Conservation (phyloP, 352 stramenopile species). For the Phytophthora brassicae region DNA sequence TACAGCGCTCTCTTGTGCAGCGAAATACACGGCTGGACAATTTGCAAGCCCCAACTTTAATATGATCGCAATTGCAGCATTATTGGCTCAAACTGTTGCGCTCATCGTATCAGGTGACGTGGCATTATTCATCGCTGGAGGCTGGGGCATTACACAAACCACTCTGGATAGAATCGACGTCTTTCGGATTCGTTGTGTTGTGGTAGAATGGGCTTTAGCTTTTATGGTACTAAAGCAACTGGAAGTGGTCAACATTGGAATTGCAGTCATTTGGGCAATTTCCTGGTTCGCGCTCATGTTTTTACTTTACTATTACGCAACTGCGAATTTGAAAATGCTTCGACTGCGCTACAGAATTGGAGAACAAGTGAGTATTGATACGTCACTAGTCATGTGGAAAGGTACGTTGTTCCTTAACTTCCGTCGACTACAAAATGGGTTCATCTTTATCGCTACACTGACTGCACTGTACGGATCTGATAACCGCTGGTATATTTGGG, state of each 20-base stretch:
- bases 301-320: conserved; percentile 60
- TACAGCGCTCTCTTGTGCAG: conserved; percentile 28
- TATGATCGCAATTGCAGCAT: conserved; percentile 35
- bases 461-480: conserved; percentile 38
- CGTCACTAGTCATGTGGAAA: conserved; percentile 50
- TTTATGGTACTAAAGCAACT: conserved; percentile 46
- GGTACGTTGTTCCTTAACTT: conserved; percentile 61
- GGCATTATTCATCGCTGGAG: conserved; percentile 51
- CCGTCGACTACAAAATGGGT: conserved; percentile 48
- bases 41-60: conserved; percentile 41
- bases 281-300: conserved; percentile 55
- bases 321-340: conserved; percentile 66
- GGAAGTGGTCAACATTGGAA: conserved; percentile 39
- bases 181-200: conserved; percentile 52
- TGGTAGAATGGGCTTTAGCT: conserved; percentile 43
- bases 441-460: conserved; percentile 43
- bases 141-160: conserved; percentile 61
- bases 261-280: conserved; percentile 53
- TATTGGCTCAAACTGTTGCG: conserved; percentile 41
- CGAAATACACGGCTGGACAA: conserved; percentile 31
- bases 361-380: conserved; percentile 48
- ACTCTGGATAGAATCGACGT: conserved; percentile 39
- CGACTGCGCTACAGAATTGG: conserved; percentile 55
- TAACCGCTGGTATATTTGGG: conserved; percentile 36
- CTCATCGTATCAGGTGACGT: conserved; percentile 43